Evolutionary conservation across 768 basidiomycete genomes (phyloP).

Genomic region (Coprinellus micaceus): DNA sequence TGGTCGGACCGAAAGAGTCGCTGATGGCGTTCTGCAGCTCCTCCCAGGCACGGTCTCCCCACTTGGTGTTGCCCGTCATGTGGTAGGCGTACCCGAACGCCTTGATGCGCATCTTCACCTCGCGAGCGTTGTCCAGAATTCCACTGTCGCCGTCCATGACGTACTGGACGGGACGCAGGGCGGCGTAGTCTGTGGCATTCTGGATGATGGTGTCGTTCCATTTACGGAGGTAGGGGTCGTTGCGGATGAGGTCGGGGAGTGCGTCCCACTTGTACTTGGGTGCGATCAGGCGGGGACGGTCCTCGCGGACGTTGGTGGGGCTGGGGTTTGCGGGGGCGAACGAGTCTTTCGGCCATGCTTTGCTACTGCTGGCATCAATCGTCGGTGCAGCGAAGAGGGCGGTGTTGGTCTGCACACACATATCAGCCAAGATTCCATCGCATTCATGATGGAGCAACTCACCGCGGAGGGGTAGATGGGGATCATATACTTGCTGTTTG

Average conservation of each 20-base stretch:
- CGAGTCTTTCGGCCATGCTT: conserved; percentile 76
- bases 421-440: conserved; percentile 8
- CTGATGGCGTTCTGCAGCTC: conserved; percentile 78
- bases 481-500: conserved; percentile 73
- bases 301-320: conserved; percentile 59
- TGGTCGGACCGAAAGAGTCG: conserved; percentile 70
- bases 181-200: conserved; percentile 78
- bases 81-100: conserved; percentile 88
- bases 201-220: conserved; percentile 92
- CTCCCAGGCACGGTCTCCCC: conserved; percentile 79
- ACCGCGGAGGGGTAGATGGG: conserved; percentile 90
- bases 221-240: conserved; percentile 77
- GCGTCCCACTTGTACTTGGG: conserved; percentile 89
- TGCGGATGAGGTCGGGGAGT: conserved; percentile 70
- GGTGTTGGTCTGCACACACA: conserved; percentile 57
- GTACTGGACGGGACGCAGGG: conserved; percentile 64
- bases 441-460: conserved; percentile 31
- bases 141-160: conserved; percentile 80
- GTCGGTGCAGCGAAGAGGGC: conserved; percentile 71
- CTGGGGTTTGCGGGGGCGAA: conserved; percentile 63
- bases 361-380: conserved; percentile 52
- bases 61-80: conserved; percentile 89
- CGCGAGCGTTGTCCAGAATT: conserved; percentile 86
- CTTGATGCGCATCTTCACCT: conserved; percentile 89
- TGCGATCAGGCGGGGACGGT: conserved; percentile 89